Percentiles rank a stretch among this genome's conserved stretches.
phyloP scores from a whole-genome alignment of 805 yeast species.

The Ogataea neopini region DNA sequence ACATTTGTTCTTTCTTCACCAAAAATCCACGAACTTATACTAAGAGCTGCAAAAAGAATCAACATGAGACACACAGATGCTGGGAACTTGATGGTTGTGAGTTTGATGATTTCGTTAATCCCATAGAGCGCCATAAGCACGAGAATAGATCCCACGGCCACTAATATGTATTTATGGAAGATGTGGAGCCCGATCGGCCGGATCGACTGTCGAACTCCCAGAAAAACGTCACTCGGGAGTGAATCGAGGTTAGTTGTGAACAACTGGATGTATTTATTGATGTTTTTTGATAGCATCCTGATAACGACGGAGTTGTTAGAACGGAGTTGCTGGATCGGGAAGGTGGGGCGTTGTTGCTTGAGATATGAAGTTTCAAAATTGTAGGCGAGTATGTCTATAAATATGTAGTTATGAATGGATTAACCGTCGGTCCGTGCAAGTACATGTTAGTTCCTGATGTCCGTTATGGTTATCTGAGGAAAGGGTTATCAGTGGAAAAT shows the following conservation, averaged over 20 bases:
- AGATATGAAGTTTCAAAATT: no score
- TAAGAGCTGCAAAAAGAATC: slow-evolving; percentile 49
- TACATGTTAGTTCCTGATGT: neutral
- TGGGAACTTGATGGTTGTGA: slow-evolving; percentile 58
- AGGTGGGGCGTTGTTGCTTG: slow-evolving; percentile 5
- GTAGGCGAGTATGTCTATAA: neutral
- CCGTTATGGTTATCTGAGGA: neutral
- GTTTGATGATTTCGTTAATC: slow-evolving; percentile 45
- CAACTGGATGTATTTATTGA: neutral
- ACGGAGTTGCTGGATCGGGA: slow-evolving; percentile 8
- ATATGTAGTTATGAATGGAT: neutral
- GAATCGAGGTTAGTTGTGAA: slow-evolving; percentile 2
- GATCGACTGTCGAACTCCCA: slow-evolving; percentile 5
- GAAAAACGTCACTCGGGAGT: neutral
- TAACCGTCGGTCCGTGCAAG: neutral
- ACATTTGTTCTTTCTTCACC: slow-evolving; percentile 36
- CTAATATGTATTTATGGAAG: slow-evolving; percentile 44
- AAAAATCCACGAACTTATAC: slow-evolving; percentile 38
- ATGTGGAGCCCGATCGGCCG: slow-evolving; percentile 33
- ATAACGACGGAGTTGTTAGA: slow-evolving; percentile 6
- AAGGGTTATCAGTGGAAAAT: neutral
- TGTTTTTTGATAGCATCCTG: neutral
- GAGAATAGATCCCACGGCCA: slow-evolving; percentile 50
- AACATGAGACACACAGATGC: slow-evolving; percentile 73
- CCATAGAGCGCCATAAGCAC: slow-evolving; percentile 53